These are phyloP conservation scores for Trematosphaeria pertusa DNA, from an alignment of 2,329 filamentous ascomycete genomes.

Conservation along the genomic window DNA sequence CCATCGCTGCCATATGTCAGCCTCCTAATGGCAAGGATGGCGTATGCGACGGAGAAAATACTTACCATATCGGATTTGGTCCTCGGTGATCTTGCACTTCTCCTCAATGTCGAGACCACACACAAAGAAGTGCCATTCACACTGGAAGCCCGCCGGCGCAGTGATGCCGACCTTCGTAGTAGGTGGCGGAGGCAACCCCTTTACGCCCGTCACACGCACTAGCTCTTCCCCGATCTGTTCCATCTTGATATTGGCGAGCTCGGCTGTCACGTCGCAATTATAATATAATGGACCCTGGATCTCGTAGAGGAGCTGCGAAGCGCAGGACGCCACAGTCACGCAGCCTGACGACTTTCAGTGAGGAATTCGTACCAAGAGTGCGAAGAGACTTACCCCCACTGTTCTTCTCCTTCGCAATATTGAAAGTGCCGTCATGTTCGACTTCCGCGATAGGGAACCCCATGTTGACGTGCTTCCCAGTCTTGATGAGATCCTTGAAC, in stretches of 20 bases:
- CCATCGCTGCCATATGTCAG: constrained; percentile 22
- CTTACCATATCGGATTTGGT: constrained; percentile 27
- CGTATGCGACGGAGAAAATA: background rate
- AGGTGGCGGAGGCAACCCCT: too few species aligned
- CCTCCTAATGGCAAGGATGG: background rate
- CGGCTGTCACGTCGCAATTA: constrained; percentile 52
- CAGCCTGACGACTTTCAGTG: too few species aligned
- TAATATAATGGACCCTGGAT: constrained; percentile 50
- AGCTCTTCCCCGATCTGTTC: constrained; percentile 56
- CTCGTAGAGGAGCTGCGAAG: constrained; percentile 58
- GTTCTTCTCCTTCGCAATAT: constrained; percentile 41
- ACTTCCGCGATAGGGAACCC: constrained; percentile 34
- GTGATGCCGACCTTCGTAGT: too few species aligned
- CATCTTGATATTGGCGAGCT: constrained; percentile 32
- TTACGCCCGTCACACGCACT: constrained; percentile 43
- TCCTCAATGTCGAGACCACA: constrained; percentile 38
- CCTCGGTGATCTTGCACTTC: constrained; percentile 31
- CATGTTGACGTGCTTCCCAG: constrained; percentile 44
- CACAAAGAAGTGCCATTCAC: constrained; percentile 33
- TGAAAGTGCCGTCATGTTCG: constrained; percentile 24
- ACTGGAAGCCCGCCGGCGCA: constrained; percentile 36
- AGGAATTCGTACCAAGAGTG: too few species aligned
- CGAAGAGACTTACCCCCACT: constrained; percentile 45
- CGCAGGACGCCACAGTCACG: too few species aligned
- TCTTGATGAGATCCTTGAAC: constrained; percentile 47